Evolutionary conservation across 129 eudicot species (phyloP).

Genomic region (Flaveria brownii): DNA sequence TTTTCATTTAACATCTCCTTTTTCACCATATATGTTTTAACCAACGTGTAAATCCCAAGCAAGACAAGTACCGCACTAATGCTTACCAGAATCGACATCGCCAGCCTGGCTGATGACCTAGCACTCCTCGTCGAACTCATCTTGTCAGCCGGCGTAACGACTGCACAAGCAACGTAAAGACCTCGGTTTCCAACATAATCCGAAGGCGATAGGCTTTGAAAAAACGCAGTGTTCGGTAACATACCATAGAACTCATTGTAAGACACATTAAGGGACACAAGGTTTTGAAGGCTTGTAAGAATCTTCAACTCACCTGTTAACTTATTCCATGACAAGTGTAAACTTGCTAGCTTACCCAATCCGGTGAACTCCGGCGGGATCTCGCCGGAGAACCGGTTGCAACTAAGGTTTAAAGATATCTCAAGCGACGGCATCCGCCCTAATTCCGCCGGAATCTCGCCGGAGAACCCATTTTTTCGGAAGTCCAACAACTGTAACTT

Average conservation of each 20-base stretch:
- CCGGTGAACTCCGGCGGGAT: conserved; percentile 70
- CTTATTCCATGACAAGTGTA: conserved; percentile 80
- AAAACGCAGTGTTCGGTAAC: conserved; percentile 76
- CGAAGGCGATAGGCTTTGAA: conserved; percentile 57
- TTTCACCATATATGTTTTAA: neutral
- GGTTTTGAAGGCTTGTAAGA: conserved; percentile 71
- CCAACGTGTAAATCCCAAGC: conserved; percentile 25
- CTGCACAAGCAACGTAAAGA: conserved; percentile 50
- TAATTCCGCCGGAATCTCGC: conserved; percentile 68
- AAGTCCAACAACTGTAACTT: conserved; percentile 75
- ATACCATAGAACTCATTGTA: conserved; percentile 80
- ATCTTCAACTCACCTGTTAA: conserved; percentile 55
- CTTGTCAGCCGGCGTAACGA: conserved; percentile 43
- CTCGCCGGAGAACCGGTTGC: conserved; percentile 65
- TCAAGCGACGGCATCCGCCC: conserved; percentile 80
- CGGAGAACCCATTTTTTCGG: conserved; percentile 79
- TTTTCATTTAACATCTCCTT: neutral
- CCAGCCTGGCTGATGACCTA: conserved; percentile 56
- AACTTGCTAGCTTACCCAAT: conserved; percentile 59
- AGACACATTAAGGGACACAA: conserved; percentile 79
- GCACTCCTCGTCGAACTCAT: conserved; percentile 36
- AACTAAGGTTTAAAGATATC: conserved; percentile 86
- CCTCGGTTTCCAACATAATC: conserved; percentile 63
- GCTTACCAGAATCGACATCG: conserved; percentile 84
- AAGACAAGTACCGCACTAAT: conserved; percentile 65